Base-by-base conservation (phyloP, 73 alveolate genomes). In the Paramecium primaurelia region DNA sequence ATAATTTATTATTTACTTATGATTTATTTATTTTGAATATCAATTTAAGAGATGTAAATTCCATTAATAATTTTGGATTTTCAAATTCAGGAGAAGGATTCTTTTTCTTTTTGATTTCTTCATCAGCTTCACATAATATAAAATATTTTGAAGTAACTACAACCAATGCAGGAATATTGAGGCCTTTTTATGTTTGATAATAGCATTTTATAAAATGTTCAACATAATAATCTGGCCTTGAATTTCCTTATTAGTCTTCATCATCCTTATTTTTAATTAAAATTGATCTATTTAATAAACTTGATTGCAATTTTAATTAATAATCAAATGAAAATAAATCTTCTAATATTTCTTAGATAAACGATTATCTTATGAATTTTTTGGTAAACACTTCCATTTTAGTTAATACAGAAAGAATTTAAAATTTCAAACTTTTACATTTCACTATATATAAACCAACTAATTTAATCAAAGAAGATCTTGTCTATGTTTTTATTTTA, bases 301-400 rank as follows among this genome's bases (percentile, higher is more conserved):
- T 7, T 18, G 49, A 25, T 80, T 49, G 30, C 11, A 80, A 49
- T 80, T 42, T 47, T 8, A 10, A 42, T 47, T 28, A 20, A 47
- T 80, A 80, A 26, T 80, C 91, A 11, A 80, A 45, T 12, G 16
- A 45, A 25, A 12, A 80, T 80, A 32, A 42, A 11, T 80, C 71
- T 34, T 89, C 94, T 5, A 89, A 16, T 34, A 89, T 89, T 34
- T 89, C 88, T 71, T 89, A 51, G 10, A 89, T 30, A 89, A 71
- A 89, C 6, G 94, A 89, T n/a, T 89, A 30, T 89, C 94, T 69
- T 59, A 89, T 89, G 9, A 89, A 22, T 12, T 89, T 89, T 49
- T 89, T 89, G 8, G 26, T 73, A 71, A 89, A 89, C 7, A 89
- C 94, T 47, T 89, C 92, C 42, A 83, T 37, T 32, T 47, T 47